These are phyloP conservation scores for Aspergillus neotritici DNA, from an alignment of 2,329 filamentous ascomycete genomes.

Conservation along the genomic window DNA sequence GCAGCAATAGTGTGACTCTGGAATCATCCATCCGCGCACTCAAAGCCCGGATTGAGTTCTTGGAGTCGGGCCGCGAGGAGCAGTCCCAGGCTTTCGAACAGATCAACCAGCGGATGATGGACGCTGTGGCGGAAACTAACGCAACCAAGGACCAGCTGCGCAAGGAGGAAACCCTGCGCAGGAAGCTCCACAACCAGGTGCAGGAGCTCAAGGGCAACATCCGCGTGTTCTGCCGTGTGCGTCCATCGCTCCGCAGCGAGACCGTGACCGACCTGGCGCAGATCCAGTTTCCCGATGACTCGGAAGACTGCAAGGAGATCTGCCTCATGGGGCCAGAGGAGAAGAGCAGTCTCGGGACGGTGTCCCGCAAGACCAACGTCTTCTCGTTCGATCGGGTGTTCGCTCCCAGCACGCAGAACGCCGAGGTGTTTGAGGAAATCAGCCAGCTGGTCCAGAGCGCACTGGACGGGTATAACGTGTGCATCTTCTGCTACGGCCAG, in stretches of 20 bases:
- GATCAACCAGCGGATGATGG: slow-evolving; percentile 73
- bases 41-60: slow-evolving; percentile 76
- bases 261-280: slow-evolving; percentile 58
- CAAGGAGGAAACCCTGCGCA: slow-evolving; percentile 81
- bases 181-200: slow-evolving; percentile 94
- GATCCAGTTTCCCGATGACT: slow-evolving; percentile 71
- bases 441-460: slow-evolving; percentile 95
- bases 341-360: slow-evolving; percentile 69
- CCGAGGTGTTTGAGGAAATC: slow-evolving; percentile 90
- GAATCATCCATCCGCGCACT: slow-evolving; percentile 72
- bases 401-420: slow-evolving; percentile 67
- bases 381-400: slow-evolving; percentile 96
- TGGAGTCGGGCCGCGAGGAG: slow-evolving; percentile 83
- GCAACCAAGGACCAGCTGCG: slow-evolving; percentile 74
- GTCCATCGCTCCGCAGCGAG: slow-evolving; percentile 62
- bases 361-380: slow-evolving; percentile 70
- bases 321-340: slow-evolving; percentile 77
- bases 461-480: slow-evolving; percentile 95
- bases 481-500: slow-evolving; percentile 97
- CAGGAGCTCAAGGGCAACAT: slow-evolving; percentile 98
- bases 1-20: slow-evolving; percentile 58
- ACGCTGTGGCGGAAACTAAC: slow-evolving; percentile 65
- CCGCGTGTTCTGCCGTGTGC: slow-evolving; percentile 92
- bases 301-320: slow-evolving; percentile 82
- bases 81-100: slow-evolving; percentile 80